Base-by-base conservation (phyloP, 495 filamentous ascomycete genomes). In the Evernia prunastri region DNA sequence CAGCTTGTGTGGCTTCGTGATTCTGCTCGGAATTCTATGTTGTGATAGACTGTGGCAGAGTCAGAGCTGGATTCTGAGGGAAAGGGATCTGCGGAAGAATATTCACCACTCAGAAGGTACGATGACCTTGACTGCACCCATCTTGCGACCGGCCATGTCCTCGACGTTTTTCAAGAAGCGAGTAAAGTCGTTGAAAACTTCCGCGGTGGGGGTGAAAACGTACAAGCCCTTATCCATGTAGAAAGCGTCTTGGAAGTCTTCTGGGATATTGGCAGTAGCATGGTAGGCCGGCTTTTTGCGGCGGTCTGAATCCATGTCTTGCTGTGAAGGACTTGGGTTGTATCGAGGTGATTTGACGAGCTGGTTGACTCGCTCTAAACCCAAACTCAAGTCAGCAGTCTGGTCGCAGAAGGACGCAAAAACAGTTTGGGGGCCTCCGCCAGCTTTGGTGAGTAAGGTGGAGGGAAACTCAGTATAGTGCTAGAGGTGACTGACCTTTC, bases 121-220 rank as follows among this genome's bases (percentile, higher is more conserved):
- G 23, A 61, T 13, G 9, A 36, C 45, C 25, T 61, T 61, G 27
- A 53, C 42, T 9, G 39, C 42, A n/a, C 59, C 59, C 10, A 31
- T 17, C 18, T 49, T 17, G n/a, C 59, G 40, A 23, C 33, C 43
- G 8, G 33, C 60, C 8, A 61, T n/a, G 2, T 61, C 60, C 51
- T 61, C 47, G 11, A 37, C 35, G 10, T 27, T 23, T 29, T 27
- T 61, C 35, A 61, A 39, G 35, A 51, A 61, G 25, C 39, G n/a
- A 4, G 3, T 15, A 23, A 61, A 61, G n/a, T 54, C 33, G 15
- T 1, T 13, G 47, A 54, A 33, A 18, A 25, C 43, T 17, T 23
- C 35, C 6, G 47, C 13, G 4, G 27, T 29, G 0, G 58, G 58
- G 25, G 13, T 60, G 42, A 60, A 60, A 6, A 60, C 18, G 27